phyloP scores from a whole-genome alignment of 2,329 filamentous ascomycete genomes.

The Colletotrichum sp. region DNA sequence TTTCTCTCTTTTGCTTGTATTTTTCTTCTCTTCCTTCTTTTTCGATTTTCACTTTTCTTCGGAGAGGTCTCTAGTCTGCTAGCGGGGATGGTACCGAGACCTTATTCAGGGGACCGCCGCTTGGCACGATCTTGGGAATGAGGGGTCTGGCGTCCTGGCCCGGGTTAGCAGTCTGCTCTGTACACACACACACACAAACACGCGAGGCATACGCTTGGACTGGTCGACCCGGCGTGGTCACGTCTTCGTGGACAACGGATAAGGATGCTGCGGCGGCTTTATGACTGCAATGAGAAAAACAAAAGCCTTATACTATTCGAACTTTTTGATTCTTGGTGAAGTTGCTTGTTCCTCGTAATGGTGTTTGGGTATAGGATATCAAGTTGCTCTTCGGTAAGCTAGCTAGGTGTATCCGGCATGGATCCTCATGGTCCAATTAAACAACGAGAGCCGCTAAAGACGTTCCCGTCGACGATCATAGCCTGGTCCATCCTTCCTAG shows the following conservation, averaged over 20 bases:
- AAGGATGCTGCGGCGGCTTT: neutral
- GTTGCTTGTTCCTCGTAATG: neutral
- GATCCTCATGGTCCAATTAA: neutral
- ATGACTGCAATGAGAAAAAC: neutral
- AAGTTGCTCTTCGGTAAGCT: neutral
- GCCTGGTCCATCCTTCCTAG: neutral
- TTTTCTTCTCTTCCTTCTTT: neutral
- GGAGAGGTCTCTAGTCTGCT: neutral
- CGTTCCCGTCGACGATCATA: neutral
- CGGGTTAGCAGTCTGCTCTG: neutral
- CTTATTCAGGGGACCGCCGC: neutral
- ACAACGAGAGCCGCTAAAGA: neutral
- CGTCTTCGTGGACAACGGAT: neutral
- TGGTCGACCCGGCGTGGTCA: neutral
- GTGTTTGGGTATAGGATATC: neutral
- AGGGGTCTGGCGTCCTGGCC: neutral
- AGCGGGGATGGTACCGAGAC: neutral
- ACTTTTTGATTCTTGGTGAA: neutral
- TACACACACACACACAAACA: neutral
- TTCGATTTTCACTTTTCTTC: neutral
- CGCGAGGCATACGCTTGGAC: neutral
- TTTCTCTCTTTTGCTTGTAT: slow-evolving; percentile 8
- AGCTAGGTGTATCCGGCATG: neutral
- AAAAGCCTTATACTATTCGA: neutral
- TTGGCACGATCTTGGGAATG: neutral